Evolutionary conservation across 805 yeast genomes (phyloP), one percentile per base, ranked within the genome.

Genomic region (Starmerella asiatica): DNA sequence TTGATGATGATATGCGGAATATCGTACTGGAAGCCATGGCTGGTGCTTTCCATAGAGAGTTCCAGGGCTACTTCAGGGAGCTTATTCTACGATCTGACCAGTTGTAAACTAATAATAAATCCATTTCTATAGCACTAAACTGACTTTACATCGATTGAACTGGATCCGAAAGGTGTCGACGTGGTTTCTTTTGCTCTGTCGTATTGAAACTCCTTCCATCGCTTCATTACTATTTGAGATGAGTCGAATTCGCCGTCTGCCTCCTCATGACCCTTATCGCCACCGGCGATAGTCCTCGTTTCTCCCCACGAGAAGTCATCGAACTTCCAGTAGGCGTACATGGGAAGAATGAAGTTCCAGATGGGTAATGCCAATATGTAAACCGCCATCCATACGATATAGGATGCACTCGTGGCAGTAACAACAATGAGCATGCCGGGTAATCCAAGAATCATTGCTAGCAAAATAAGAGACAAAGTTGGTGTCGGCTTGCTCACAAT

Each of bases 281-380:
- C 82, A 16, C 74, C 76, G n/a, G 70, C 71, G 36, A 84, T 74
- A n/a, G 76, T 70, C 65, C 94, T 70, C 2, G 95, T 86, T 44
- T 83, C 93, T 56, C 96, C 95, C 96, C 96, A 86, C 57, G 85
- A 75, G 61, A 86, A 86, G 57, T 86, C 94, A 60, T 86, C 96
- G 61, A 85, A 84, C 55, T 84, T 84, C 96, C 96, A 86, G 43
- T 69, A 85, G 0, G 95, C 79, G 59, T 86, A 84, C 11, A 75
- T 55, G 2, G 96, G 96, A 34, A 86, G 66, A 4, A 84, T 75
- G 54, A 86, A 79, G 59, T 85, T 86, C 96, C 96, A 86, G 40
- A 86, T 68, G n/a, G 95, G 95, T 44, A 86, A 69, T 1, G 95
- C 91, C 17, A 73, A 1, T 21, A 85, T 59, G 56, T 86, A 86